These are phyloP conservation scores for Pythium coloratum DNA, from an alignment of 352 stramenopile genomes.

Conservation along the genomic window DNA sequence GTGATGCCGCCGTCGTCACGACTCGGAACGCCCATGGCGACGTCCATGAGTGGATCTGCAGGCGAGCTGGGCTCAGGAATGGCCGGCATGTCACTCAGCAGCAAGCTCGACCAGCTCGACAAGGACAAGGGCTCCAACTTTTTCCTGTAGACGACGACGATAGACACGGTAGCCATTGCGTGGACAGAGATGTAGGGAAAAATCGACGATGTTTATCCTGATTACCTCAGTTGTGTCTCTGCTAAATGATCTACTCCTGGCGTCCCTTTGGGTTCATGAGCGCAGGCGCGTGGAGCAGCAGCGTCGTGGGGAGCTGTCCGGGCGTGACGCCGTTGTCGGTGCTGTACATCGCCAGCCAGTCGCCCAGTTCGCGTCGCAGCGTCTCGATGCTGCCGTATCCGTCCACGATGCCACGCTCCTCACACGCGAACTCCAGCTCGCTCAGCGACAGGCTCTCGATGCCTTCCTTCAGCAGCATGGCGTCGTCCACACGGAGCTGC, in stretches of 20 bases:
- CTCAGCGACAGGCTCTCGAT: conserved; percentile 71
- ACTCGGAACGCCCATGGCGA: conserved; percentile 13
- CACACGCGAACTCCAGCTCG: conserved; percentile 85
- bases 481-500: conserved; percentile 72
- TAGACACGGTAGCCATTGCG: not conserved
- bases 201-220: not conserved
- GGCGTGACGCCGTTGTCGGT: conserved; percentile 25
- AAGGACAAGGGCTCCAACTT: conserved; percentile 51
- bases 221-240: not conserved
- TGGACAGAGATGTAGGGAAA: not conserved
- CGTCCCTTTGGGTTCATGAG: conserved; percentile 34
- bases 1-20: conserved; percentile 9
- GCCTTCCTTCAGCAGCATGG: conserved; percentile 64
- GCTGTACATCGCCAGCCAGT: conserved; percentile 85
- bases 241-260: conserved; percentile 3
- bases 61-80: conserved; percentile 21
- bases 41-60: conserved; percentile 3
- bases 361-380: conserved; percentile 44
- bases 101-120: conserved; percentile 75
- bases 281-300: conserved; percentile 75
- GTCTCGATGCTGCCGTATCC: conserved; percentile 68
- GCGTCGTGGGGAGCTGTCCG: conserved; percentile 44
- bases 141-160: conserved; percentile 10
- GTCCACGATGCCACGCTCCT: conserved; percentile 70
- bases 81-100: conserved; percentile 43